Evolutionary conservation across 306 rosid genomes (phyloP), one percentile per base, ranked within the genome.

Genomic region (Sophora flavescens): DNA sequence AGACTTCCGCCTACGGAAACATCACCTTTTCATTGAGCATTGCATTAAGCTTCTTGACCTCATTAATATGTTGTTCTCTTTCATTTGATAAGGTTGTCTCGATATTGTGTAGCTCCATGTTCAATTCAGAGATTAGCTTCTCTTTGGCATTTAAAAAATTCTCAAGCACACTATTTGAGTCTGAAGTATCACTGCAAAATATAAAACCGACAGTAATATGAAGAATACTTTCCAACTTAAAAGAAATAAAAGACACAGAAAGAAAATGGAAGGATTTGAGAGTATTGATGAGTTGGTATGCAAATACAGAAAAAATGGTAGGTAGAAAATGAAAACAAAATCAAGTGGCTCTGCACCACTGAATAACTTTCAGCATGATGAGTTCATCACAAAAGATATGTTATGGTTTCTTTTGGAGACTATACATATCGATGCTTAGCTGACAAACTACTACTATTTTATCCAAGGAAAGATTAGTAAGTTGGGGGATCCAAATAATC

Each of bases 121-220:
- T 95, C 82, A 95, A 83, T 81, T 95, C 99, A 48, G 97, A 91
- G 63, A 95, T 92, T 75, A 87, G 85, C 88, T 91, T 95, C 86
- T 92, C 99, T 80, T 95, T 95, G 64, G 93, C 96, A 89, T 82
- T 91, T 86, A 95, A 83, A 80, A 97, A 92, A 84, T 88, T 92
- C 87, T 95, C 99, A 63, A 95, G 99, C 62, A 84, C 77, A 45
- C 85, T 92, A 72, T 85, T 88, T 78, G 97, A 87, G 84, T 95
- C 99, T 38, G 82, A 65, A 84, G 80, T 84, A 64, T 90, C 97
- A 79, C 99, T 95, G 92, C 81, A 82, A 86, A 77, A 84, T 63
- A 80, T 67, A 77, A 78, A 72, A 60, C 35, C 38, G 76, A 77
- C 18, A 61, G 66, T 13, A 42, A 64, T 75, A 48, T 51, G 54